Evolutionary conservation across 257 asterid genomes (phyloP), one percentile per base, ranked within the genome.

Genomic region (Thymus quinquecostatus): DNA sequence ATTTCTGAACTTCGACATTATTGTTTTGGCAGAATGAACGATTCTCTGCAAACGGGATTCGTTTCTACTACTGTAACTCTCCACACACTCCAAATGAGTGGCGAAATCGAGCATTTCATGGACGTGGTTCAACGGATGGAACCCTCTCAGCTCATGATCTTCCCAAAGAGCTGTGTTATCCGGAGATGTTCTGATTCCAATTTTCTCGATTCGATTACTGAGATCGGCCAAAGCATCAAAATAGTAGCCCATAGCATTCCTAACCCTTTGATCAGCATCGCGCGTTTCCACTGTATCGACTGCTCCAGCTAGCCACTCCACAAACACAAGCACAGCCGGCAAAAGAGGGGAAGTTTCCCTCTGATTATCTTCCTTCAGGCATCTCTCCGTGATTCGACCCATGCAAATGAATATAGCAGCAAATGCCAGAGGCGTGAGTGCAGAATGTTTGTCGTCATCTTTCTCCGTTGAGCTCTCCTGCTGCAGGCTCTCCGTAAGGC

Each of bases 141-240:
- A 91, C 1, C 98, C 98, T 77, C 84, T 80, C 82, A 91, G 77
- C 79, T 93, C 98, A 59, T 89, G 84, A 81, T 93, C 97, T 81
- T 93, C 98, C 97, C 96, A 93, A 32, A 91, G 92, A 71, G 96
- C 96, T 40, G 79, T 66, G 61, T 48, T 34, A 61, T 77, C 86
- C 1, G 33, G 53, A 75, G 81, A 56, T 43, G 60, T 27, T 67
- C 6, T 58, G 2, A 49, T 63, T 61, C 73, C 74, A 9, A 69
- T 69, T 66, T 51, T 67, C 66, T 74, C 84, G 67, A 89, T 78
- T 29, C 81, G 79, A 60, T 82, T 86, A 53, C 80, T 82, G 70
- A 93, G 82, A 65, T 82, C 86, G 65, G 82, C 79, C 66, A 93
- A 73, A 74, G 86, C 83, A 72, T 58, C 66, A 29, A 82, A 74